A percentile compares a stretch with the other conserved stretches of the same genome.
These are phyloP conservation scores for Saccharomycopsis capsularis DNA, from an alignment of 805 yeast genomes.

Conservation along the genomic window DNA sequence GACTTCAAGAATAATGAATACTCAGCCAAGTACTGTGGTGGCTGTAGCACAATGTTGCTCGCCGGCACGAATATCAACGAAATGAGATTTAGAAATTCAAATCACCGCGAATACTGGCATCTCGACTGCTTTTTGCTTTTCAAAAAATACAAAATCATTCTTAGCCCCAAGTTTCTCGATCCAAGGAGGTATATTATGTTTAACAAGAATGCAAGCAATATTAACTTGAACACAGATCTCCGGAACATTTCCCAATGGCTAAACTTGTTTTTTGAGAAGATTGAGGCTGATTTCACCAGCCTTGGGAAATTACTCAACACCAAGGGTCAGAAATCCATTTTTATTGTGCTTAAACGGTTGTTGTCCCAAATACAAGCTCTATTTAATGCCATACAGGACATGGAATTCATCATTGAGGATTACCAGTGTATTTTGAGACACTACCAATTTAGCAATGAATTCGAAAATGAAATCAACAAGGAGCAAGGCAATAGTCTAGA, in stretches of 20 bases:
- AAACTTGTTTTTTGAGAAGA: constrained; percentile 5
- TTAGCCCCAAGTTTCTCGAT: constrained; percentile 19
- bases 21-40: constrained; percentile 15
- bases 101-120: constrained; percentile 18
- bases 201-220: constrained; percentile 13
- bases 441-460: background rate
- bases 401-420: constrained; percentile 14
- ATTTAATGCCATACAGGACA: constrained; percentile 10
- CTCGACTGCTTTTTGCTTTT: constrained; percentile 14
- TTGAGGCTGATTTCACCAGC: constrained; percentile 1
- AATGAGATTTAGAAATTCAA: constrained; percentile 4
- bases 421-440: background rate
- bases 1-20: constrained; percentile 17
- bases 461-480: background rate
- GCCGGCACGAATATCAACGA: constrained; percentile 15
- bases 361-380: constrained; percentile 5
- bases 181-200: constrained; percentile 18
- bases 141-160: constrained; percentile 11
- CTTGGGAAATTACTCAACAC: background rate
- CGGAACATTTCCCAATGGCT: constrained; percentile 3
- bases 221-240: constrained; percentile 17
- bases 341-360: background rate
- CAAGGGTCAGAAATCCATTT: background rate
- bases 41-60: constrained; percentile 18
- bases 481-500: constrained; percentile 2